Evolutionary conservation across 805 yeast species (phyloP).

Genomic region (Jamesozyma spencerorum): DNA sequence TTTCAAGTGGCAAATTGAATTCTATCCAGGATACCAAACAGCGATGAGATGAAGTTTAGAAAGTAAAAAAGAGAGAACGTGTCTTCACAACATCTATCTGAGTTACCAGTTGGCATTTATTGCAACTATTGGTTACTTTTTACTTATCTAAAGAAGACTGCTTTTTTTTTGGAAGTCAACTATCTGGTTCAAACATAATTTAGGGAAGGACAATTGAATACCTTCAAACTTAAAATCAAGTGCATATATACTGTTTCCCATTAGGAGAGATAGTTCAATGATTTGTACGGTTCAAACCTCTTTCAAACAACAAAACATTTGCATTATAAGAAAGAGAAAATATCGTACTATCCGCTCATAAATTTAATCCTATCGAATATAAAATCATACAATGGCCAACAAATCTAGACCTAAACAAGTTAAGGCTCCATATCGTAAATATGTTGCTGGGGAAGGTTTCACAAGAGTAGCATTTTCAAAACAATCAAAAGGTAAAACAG

Average conservation of each 20-base stretch:
- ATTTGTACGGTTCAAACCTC: no score
- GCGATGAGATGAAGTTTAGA: no score
- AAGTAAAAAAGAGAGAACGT: no score
- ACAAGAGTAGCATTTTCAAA: slow-evolving; percentile 7
- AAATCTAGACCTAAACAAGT: slow-evolving; percentile 78
- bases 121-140: no score
- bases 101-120: no score
- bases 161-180: no score
- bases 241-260: no score
- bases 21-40: background rate
- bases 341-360: background rate
- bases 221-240: no score
- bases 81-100: no score
- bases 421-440: slow-evolving; percentile 70
- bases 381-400: slow-evolving; percentile 54
- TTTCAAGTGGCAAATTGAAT: background rate
- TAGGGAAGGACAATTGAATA: no score
- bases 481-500: background rate
- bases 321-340: background rate
- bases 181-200: no score
- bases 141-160: no score
- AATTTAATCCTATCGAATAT: background rate
- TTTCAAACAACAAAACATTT: background rate
- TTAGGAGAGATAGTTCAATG: background rate
- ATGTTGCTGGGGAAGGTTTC: slow-evolving; percentile 43